Evolutionary conservation across 345 rosid genomes (phyloP).

Genomic region (Combretum micranthum): DNA sequence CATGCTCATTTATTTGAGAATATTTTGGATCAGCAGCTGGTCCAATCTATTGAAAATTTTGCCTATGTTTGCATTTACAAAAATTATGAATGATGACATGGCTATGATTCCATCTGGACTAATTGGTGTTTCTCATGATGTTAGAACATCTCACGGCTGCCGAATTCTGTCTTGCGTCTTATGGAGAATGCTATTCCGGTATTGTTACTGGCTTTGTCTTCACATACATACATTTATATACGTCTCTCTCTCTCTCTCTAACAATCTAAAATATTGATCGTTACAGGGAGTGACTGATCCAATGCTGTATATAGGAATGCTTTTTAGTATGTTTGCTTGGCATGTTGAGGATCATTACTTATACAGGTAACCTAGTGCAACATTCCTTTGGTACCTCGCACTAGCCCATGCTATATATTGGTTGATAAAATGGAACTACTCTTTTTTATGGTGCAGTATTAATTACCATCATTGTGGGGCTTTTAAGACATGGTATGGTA

Average conservation of each 20-base stretch:
- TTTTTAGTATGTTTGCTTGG: constrained; percentile 99
- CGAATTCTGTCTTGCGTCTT: constrained; percentile 85
- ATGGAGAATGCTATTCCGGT: constrained; percentile 87
- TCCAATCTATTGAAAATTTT: not conserved
- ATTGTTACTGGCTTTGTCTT: constrained; percentile 9
- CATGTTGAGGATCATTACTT: constrained; percentile 98
- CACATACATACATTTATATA: not conserved
- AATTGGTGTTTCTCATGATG: constrained; percentile 12
- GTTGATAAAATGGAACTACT: not conserved
- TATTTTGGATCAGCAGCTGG: not conserved
- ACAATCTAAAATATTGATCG: constrained; percentile 6
- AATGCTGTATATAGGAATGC: constrained; percentile 99
- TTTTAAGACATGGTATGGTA: constrained; percentile 97
- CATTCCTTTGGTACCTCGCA: not conserved
- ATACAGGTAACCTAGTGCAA: constrained; percentile 56
- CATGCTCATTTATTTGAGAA: no score
- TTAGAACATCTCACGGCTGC: constrained; percentile 81
- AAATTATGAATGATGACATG: no score
- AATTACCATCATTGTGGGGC: constrained; percentile 99
- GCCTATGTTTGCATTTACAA: not conserved
- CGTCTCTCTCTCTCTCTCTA: not conserved
- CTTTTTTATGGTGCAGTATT: constrained; percentile 44
- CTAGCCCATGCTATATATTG: constrained; percentile 5
- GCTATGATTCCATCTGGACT: not conserved
- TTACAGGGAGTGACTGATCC: constrained; percentile 99